phyloP scores from a whole-genome alignment of 345 rosid genomes.

The Aurinia saxatilis region DNA sequence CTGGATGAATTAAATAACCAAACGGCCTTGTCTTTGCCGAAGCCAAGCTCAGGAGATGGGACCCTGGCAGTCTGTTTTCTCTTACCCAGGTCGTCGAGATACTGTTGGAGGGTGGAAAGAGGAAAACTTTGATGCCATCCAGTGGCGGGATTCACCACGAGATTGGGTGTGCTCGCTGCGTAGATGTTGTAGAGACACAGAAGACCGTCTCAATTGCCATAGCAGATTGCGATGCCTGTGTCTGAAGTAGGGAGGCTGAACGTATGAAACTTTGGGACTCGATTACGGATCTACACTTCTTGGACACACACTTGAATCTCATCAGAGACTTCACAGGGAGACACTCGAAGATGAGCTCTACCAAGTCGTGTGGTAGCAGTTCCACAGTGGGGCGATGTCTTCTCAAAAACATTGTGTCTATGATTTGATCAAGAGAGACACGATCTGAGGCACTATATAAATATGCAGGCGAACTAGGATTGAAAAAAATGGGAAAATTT shows the following conservation, averaged over 20 bases:
- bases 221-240: background rate
- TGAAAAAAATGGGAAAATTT: too few species aligned
- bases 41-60: background rate
- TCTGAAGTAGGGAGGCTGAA: too few species aligned
- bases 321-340: background rate
- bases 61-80: background rate
- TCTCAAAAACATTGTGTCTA: background rate
- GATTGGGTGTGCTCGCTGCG: background rate
- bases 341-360: background rate
- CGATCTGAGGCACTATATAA: too few species aligned
- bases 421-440: too few species aligned
- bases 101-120: too few species aligned
- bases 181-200: background rate
- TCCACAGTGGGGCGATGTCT: background rate
- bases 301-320: background rate
- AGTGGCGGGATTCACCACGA: too few species aligned
- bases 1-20: background rate
- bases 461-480: too few species aligned
- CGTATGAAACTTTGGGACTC: background rate
- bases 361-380: background rate
- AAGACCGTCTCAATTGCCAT: background rate
- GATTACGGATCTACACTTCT: background rate
- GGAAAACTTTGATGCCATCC: too few species aligned
- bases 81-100: too few species aligned
- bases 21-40: background rate